A percentile compares a stretch with the other conserved stretches of the same genome.
Evolutionary conservation across 192 early-diverging fungal genomes (phyloP).

Genomic region (Diversispora eburnea): DNA sequence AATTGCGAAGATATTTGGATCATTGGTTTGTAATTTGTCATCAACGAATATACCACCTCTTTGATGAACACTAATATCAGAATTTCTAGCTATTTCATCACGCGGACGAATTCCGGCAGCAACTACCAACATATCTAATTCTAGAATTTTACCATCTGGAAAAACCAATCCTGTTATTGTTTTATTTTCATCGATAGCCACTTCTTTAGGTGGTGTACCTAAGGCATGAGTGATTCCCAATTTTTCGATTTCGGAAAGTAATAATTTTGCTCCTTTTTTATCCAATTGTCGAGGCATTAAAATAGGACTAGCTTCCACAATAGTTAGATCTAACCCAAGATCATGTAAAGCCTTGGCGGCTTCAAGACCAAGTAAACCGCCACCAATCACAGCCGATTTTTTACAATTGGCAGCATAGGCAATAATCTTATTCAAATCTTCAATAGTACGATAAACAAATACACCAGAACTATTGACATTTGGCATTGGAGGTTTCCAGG

Average conservation of each 20-base stretch:
- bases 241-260: conserved; percentile 52
- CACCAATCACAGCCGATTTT: conserved; percentile 57
- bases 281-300: conserved; percentile 60
- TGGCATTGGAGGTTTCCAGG: conserved; percentile 53
- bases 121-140: conserved; percentile 42
- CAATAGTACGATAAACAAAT: conserved; percentile 66
- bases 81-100: conserved; percentile 52
- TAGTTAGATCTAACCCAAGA: conserved; percentile 46
- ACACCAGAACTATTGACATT: conserved; percentile 46
- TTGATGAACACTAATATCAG: conserved; percentile 40
- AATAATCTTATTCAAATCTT: conserved; percentile 56
- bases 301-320: conserved; percentile 50
- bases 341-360: conserved; percentile 61
- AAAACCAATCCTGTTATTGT: conserved; percentile 16
- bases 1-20: conserved; percentile 52
- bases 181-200: conserved; percentile 40
- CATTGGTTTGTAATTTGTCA: conserved; percentile 43
- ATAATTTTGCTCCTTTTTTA: conserved; percentile 45
- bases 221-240: conserved; percentile 38
- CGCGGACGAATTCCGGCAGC: conserved; percentile 57
- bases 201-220: conserved; percentile 31
- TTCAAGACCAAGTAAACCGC: conserved; percentile 64
- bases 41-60: conserved; percentile 63
- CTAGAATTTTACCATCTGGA: conserved; percentile 24
- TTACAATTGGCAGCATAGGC: conserved; percentile 36